Evolutionary conservation across 2,329 filamentous ascomycete genomes (phyloP).

Genomic region (Aureobasidium zeae): DNA sequence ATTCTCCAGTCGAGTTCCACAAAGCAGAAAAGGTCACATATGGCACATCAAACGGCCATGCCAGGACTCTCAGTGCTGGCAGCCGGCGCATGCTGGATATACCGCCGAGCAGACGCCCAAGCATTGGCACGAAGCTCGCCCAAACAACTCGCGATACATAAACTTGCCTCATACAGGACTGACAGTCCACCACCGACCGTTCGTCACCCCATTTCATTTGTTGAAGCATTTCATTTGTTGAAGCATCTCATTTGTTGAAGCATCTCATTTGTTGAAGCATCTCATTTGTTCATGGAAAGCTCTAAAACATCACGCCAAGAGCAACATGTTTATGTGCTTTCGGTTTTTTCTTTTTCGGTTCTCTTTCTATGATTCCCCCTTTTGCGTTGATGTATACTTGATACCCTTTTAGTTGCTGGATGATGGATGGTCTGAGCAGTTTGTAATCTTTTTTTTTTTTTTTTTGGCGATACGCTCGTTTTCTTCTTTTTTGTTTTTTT

Average conservation of each 20-base stretch:
- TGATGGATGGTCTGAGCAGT: no score
- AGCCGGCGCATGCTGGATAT: slow-evolving; percentile 68
- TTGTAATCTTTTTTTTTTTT: no score
- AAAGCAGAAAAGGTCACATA: slow-evolving; percentile 64
- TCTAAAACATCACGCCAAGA: no score
- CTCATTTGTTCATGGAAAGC: no score
- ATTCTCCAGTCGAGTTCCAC: slow-evolving; percentile 34
- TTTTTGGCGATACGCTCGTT: no score
- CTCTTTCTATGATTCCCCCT: no score
- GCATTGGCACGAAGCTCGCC: neutral
- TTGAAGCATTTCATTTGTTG: no score
- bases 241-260: slow-evolving; percentile 1
- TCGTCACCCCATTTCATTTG: slow-evolving; percentile 8
- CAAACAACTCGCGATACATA: neutral
- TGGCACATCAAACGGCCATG: slow-evolving; percentile 44
- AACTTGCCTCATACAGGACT: neutral
- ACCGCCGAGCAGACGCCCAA: slow-evolving; percentile 8
- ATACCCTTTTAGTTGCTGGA: no score
- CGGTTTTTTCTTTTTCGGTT: no score
- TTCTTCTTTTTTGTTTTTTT: no score
- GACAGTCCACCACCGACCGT: neutral
- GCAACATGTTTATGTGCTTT: no score
- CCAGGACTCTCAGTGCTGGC: slow-evolving; percentile 64
- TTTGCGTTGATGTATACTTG: no score
- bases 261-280: slow-evolving; percentile 3